Evolutionary conservation across 306 rosid genomes (phyloP).

Genomic region (Casuarina cunninghamiana): DNA sequence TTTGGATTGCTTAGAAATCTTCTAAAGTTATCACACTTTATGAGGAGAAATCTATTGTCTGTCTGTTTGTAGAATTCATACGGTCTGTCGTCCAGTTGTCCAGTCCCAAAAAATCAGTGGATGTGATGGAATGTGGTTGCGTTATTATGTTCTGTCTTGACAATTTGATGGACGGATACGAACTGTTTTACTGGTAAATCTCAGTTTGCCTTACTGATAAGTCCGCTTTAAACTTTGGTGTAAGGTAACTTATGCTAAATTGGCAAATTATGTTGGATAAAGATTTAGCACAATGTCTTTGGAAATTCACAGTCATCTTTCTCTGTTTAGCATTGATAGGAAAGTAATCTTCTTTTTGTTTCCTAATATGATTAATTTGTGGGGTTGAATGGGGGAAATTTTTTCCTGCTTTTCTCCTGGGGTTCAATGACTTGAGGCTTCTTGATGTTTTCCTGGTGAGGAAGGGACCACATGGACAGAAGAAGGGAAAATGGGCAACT

Average conservation of each 20-base stretch:
- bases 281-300: background rate
- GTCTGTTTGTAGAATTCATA: constrained; percentile 1
- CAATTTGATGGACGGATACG: background rate
- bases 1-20: constrained; percentile 6
- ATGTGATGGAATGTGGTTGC: background rate
- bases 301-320: background rate
- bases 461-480: background rate
- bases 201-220: background rate
- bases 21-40: background rate
- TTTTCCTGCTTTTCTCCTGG: background rate
- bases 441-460: background rate
- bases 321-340: background rate
- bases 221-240: background rate
- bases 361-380: background rate
- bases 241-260: background rate
- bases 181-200: background rate
- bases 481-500: constrained; percentile 3
- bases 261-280: background rate
- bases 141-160: background rate
- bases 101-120: background rate
- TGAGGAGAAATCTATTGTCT: background rate
- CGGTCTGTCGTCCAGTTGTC: background rate
- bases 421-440: background rate
- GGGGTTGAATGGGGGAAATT: background rate
- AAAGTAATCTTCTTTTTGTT: background rate